Evolutionary conservation across 345 rosid species (phyloP).

Genomic region (Lepidium didymum): DNA sequence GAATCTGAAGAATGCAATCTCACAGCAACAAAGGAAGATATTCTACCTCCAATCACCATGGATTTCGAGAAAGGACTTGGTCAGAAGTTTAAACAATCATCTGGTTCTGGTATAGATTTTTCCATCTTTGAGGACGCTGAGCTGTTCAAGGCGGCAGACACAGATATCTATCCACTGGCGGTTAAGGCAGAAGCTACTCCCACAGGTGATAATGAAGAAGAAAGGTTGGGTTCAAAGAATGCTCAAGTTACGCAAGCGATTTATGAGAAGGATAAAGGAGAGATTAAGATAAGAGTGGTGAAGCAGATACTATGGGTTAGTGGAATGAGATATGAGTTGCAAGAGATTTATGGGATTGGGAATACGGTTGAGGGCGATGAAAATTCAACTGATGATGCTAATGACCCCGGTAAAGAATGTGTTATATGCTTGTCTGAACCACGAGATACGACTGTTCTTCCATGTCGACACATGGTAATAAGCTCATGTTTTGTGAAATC

Average conservation of each 20-base stretch:
- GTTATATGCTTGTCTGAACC: constrained; percentile 93
- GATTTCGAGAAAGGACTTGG: constrained; percentile 72
- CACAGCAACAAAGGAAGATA: constrained; percentile 47
- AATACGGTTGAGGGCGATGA: constrained; percentile 60
- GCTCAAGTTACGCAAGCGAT: constrained; percentile 71
- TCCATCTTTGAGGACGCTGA: constrained; percentile 55
- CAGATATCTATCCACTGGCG: constrained; percentile 61
- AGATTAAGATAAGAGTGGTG: constrained; percentile 48
- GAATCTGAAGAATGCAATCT: constrained; percentile 63
- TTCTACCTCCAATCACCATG: constrained; percentile 49
- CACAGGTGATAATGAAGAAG: constrained; percentile 32
- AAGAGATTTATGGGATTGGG: constrained; percentile 93
- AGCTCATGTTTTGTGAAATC: background rate
- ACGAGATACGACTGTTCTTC: constrained; percentile 87
- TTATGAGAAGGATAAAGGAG: constrained; percentile 73
- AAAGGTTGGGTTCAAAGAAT: constrained; percentile 34
- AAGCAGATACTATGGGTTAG: constrained; percentile 88
- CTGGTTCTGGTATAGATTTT: constrained; percentile 73
- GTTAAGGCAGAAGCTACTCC: constrained; percentile 69
- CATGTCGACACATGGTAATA: constrained; percentile 97
- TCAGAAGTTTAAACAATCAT: constrained; percentile 70
- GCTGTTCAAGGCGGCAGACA: constrained; percentile 35
- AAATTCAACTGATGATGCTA: constrained; percentile 40
- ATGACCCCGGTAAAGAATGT: constrained; percentile 85
- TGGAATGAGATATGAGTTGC: constrained; percentile 70